Evolutionary conservation across 768 basidiomycete species (phyloP), one percentile per base, ranked within the genome.

Genomic region (Pisolithus orientalis): DNA sequence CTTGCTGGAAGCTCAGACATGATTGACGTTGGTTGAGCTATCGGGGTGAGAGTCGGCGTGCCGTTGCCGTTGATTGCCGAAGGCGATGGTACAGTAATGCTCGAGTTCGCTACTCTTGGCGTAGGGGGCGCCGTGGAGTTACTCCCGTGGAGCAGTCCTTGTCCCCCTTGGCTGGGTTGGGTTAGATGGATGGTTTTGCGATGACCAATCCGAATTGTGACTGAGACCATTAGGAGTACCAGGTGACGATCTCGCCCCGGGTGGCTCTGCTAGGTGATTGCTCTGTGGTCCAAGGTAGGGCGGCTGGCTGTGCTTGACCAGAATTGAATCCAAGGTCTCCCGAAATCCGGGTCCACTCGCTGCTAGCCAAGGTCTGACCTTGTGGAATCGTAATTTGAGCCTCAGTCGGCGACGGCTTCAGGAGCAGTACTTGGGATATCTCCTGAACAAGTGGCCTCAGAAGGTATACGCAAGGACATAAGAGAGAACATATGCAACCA

Each of bases 231-330:
- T 62, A 55, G 39, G 52, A 1, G 42, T 53, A 6, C 50, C 51
- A 43, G 71, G 69, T 16, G 63, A 79, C 11, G 63, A 57, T 64
- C 73, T 70, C 77, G 78, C 80, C 14, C 62, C 65, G 69, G 72
- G 74, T 1, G 70, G 61, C 49, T 72, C 72, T 25, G 55, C 69
- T 59, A 60, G 38, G 50, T 61, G 59, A 55, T 55, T 54, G 67
- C 66, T 54, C 69, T 66, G 61, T 21, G 69, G 48, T 51, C 70
- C 54, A 57, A 67, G 52, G 47, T 72, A 72, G 21, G n/a, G 57
- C 58, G 9, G 65, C 62, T 16, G 57, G 59, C 46, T 70, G 70
- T 24, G 66, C 66, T 50, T 53, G 69, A 14, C 62, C 70, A 1
- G 50, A 54, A 56, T 62, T 62, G 60, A 79, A 80, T 28, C 72